Base-by-base conservation (phyloP, 176 grass and related monocot genomes). In the Oryza glaberrima region DNA sequence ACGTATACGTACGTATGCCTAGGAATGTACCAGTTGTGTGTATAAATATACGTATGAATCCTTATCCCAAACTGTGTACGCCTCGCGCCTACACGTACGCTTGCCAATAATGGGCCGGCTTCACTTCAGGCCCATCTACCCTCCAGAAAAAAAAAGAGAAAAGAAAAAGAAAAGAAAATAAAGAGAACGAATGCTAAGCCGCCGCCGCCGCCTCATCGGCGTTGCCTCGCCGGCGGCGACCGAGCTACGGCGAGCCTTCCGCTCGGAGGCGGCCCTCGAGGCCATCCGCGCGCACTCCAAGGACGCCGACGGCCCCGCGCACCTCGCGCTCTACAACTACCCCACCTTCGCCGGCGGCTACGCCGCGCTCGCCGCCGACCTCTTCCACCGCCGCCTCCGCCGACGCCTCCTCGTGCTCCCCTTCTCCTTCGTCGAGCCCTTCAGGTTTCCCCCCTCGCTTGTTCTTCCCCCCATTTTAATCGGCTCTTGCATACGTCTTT, bases 291-390 rank as follows among this genome's bases (percentile, higher is more conserved):
- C 87, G 9, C 88, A 85, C 83, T 73, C 67, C 38, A 69, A 63
- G 25, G 13, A 40, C 16, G 17, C 52, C 17, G 73, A 30, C 40
- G 73, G 38, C 13, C 75, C 82, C 26, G 48, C 61, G 51, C 74
- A 86, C 87, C 87, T 98, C 78, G 96, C 74, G 25, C 88, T 95
- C 4, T 98, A 98, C 86, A 94, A 95, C 93, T 98, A 92, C 80
- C 96, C 93, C 26, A 94, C 93, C 77, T 95, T 98, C 43, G 85
- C 88, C 48, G 91, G 96, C 67, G 91, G 91, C 16, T 98, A 94
- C 81, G 86, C 88, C 14, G 96, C 89, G 72, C 91, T 95, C 48
- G 92, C 89, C n/a, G 85, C 91, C 41, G 83, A 86, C 82, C 91
- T 94, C 56, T 98, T 89, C 86, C 88, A 94, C 75, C 82, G 82